These are phyloP conservation scores for Saturnispora sanitii DNA, from an alignment of 805 yeast species.

Conservation along the genomic window DNA sequence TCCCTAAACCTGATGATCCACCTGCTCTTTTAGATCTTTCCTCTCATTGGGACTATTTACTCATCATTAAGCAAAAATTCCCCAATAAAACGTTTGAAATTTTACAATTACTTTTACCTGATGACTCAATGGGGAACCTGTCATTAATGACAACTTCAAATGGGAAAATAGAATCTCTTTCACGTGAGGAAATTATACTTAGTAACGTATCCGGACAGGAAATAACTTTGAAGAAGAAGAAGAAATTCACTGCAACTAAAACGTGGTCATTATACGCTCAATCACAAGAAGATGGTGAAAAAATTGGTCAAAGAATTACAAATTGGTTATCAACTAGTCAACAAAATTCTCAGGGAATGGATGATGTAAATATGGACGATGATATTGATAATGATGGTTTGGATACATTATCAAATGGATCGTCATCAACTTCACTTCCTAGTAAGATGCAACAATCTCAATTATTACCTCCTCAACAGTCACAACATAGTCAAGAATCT, in stretches of 20 bases:
- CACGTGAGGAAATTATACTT: conserved; percentile 16
- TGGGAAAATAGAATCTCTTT: conserved; percentile 17
- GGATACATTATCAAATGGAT: too few relatives aligned
- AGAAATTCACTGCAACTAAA: conserved; percentile 26
- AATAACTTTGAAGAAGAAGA: conserved; percentile 20
- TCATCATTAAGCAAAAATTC: conserved; percentile 17
- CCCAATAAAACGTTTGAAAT: conserved; percentile 14
- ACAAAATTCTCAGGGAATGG: conserved; percentile 11
- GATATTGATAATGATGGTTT: conserved; percentile 1
- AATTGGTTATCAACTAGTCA: conserved; percentile 8
- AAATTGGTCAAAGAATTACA: conserved; percentile 17
- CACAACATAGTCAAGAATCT: conserved; percentile 1
- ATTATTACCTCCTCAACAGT: not conserved
- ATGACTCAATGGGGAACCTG: conserved; percentile 8
- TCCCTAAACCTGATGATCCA: conserved; percentile 8
- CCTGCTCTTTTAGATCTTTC: conserved; percentile 1
- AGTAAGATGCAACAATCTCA: not conserved
- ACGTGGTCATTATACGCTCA: conserved; percentile 60
- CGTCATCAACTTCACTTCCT: not conserved
- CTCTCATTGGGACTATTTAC: conserved; percentile 11
- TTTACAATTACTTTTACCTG: conserved; percentile 4
- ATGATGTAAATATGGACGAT: too few relatives aligned
- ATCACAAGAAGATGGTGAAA: conserved; percentile 48
- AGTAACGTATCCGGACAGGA: conserved; percentile 20
- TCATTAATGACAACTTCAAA: conserved; percentile 5